phyloP scores from a whole-genome alignment of 257 asterid species.

The Ocimum tenuiflorum region DNA sequence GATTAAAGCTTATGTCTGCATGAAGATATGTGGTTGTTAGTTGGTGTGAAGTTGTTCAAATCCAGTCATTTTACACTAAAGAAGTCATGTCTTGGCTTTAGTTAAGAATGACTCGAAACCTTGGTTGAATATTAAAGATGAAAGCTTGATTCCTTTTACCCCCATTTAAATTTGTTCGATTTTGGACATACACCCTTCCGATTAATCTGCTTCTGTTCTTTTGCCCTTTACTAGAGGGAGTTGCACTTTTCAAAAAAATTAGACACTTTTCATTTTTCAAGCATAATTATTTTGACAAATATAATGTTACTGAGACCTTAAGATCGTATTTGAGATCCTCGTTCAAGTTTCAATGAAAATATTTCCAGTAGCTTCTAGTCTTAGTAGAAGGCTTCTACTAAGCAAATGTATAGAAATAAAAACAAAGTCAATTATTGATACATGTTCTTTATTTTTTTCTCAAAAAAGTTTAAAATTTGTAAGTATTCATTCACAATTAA shows the following conservation, averaged over 20 bases:
- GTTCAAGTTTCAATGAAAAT: no score
- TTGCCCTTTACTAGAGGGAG: neutral
- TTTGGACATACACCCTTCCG: neutral
- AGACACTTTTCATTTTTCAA: neutral
- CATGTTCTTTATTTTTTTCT: no score
- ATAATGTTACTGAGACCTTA: no score
- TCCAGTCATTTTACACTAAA: neutral
- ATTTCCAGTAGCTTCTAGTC: no score
- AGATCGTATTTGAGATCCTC: no score
- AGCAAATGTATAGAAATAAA: no score
- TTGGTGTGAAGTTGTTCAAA: neutral
- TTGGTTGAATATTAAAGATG: neutral
- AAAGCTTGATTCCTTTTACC: slow-evolving; percentile 14
- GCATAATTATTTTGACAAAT: neutral
- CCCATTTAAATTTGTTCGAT: slow-evolving; percentile 8
- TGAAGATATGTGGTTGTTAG: neutral
- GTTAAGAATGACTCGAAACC: neutral
- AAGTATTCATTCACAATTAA: no score
- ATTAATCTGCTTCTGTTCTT: neutral
- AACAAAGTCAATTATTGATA: no score
- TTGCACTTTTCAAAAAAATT: neutral
- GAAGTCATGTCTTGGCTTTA: neutral
- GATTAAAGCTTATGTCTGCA: neutral
- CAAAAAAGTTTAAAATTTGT: no score
- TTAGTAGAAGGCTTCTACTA: no score